Percentiles rank a stretch among this genome's conserved stretches.
These are phyloP conservation scores for Suhomyces emberorum DNA, from an alignment of 805 yeast species.

Conservation along the genomic window DNA sequence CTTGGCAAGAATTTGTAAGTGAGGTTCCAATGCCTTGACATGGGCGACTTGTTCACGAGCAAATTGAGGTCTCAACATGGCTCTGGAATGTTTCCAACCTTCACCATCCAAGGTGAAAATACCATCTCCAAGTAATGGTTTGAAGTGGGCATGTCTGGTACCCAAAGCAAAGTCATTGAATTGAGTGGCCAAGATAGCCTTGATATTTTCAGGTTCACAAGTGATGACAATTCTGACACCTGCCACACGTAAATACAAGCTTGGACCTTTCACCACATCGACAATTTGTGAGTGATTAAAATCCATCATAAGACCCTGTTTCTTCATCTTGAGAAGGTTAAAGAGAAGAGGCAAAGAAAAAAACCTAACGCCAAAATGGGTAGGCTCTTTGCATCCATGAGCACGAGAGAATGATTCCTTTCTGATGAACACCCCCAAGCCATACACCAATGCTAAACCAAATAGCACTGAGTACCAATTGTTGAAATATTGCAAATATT, in stretches of 20 bases:
- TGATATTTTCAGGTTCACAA: conserved; percentile 22
- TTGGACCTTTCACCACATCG: not conserved
- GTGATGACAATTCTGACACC: conserved; percentile 21
- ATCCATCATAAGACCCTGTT: conserved; percentile 24
- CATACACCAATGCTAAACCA: conserved; percentile 9
- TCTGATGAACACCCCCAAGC: conserved; percentile 3
- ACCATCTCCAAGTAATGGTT: conserved; percentile 23
- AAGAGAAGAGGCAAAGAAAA: conserved; percentile 11
- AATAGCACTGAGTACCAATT: conserved; percentile 11
- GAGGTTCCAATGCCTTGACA: conserved; percentile 23
- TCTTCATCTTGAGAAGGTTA: conserved; percentile 15
- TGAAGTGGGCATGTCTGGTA: conserved; percentile 18
- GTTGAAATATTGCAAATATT: not conserved
- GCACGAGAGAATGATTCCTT: conserved; percentile 7
- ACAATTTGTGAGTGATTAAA: conserved; percentile 10
- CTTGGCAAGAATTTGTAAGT: conserved; percentile 15
- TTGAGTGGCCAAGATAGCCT: conserved; percentile 27
- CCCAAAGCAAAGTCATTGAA: conserved; percentile 25
- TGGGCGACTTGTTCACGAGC: conserved; percentile 27
- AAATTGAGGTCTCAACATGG: conserved; percentile 28
- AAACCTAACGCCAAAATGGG: not conserved
- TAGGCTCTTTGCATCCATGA: conserved; percentile 12
- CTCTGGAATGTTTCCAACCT: conserved; percentile 27
- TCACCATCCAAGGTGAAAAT: conserved; percentile 27
- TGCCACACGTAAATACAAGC: conserved; percentile 8